A percentile compares a stretch with the other conserved stretches of the same genome.
Conservation (phyloP, 805 yeast genomes). For the Komagataella kurtzmanii region DNA sequence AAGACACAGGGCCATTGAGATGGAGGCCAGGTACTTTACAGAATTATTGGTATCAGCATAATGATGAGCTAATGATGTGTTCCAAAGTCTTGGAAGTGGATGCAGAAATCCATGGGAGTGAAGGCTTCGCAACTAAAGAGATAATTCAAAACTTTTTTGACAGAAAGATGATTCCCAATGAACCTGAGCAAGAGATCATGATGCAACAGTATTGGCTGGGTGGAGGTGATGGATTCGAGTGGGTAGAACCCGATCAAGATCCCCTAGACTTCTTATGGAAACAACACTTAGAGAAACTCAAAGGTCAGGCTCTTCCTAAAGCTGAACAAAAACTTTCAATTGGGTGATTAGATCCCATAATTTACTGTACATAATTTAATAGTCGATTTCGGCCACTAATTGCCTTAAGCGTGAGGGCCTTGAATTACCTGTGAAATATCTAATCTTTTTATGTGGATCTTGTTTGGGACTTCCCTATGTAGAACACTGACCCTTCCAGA, state of each 20-base stretch:
- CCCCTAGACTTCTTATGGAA: constrained; percentile 52
- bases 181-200: constrained; percentile 52
- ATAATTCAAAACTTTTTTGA: constrained; percentile 15
- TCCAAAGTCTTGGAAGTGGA: constrained; percentile 56
- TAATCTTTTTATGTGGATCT: not conserved
- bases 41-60: constrained; percentile 47
- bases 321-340: not conserved
- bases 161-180: constrained; percentile 25
- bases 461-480: not conserved
- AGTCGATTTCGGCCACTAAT: not conserved
- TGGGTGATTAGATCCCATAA: not conserved
- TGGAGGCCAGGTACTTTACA: constrained; percentile 59
- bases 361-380: not conserved
- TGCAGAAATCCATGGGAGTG: constrained; percentile 31
- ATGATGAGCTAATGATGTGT: constrained; percentile 58
- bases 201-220: constrained; percentile 79
- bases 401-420: not conserved
- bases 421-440: not conserved
- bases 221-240: constrained; percentile 76
- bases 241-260: constrained; percentile 87
- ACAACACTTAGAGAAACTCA: constrained; percentile 12
- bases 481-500: not conserved
- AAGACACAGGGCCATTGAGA: constrained; percentile 34
- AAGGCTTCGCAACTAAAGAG: constrained; percentile 22
- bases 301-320: constrained; percentile 6